These are phyloP conservation scores for Claviceps fusiformis DNA, from an alignment of 2,329 filamentous ascomycete species.

Conservation along the genomic window DNA sequence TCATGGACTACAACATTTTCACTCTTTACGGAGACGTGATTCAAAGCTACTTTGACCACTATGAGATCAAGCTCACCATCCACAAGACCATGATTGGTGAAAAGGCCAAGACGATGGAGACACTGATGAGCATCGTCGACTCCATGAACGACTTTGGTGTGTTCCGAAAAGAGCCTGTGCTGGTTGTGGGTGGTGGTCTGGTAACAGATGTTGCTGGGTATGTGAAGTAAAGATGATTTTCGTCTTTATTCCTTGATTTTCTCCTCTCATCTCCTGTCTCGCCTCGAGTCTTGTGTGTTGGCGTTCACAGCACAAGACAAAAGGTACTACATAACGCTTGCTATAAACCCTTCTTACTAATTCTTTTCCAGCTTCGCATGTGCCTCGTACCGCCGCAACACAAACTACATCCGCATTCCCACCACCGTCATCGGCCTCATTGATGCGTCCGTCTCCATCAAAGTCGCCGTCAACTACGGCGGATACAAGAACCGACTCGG, in stretches of 20 bases:
- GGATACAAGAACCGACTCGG: slow-evolving; percentile 64
- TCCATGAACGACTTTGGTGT: slow-evolving; percentile 64
- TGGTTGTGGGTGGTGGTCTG: slow-evolving; percentile 54
- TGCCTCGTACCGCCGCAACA: slow-evolving; percentile 57
- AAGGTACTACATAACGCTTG: too few species aligned
- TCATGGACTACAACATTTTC: slow-evolving; percentile 61
- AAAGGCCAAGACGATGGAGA: slow-evolving; percentile 61
- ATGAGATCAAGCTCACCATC: slow-evolving; percentile 47
- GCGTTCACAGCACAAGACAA: too few species aligned
- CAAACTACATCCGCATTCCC: slow-evolving; percentile 60
- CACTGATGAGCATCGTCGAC: slow-evolving; percentile 54
- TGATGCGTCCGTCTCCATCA: slow-evolving; percentile 63
- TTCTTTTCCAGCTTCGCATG: slow-evolving; percentile 44
- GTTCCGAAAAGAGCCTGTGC: slow-evolving; percentile 53
- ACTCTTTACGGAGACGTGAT: slow-evolving; percentile 53
- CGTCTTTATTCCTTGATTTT: background rate
- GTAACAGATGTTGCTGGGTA: slow-evolving; percentile 65
- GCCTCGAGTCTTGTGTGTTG: too few species aligned
- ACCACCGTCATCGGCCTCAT: slow-evolving; percentile 65
- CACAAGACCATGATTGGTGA: slow-evolving; percentile 65
- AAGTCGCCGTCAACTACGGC: slow-evolving; percentile 66
- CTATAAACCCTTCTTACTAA: background rate
- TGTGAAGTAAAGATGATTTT: slow-evolving; percentile 16
- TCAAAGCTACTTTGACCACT: slow-evolving; percentile 52
- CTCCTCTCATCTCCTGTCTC: too few species aligned